phyloP scores from a whole-genome alignment of 495 filamentous ascomycete species.

The Penicillium pulvis region DNA sequence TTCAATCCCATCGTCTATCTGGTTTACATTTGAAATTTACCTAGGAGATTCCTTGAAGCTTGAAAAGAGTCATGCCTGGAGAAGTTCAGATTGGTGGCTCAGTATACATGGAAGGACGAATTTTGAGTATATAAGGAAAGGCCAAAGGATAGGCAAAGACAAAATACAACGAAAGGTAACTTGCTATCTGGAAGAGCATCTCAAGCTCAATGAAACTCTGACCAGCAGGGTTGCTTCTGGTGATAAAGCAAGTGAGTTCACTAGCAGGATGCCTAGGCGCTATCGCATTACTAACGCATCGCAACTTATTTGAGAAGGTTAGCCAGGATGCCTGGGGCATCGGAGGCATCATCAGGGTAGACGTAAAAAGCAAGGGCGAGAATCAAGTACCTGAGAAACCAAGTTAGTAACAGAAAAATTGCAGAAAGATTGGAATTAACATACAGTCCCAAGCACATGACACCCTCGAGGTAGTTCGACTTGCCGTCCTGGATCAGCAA shows the following conservation, averaged over 20 bases:
- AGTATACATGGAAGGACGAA: background rate
- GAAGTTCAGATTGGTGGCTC: background rate
- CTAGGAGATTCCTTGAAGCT: background rate
- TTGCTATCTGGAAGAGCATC: background rate
- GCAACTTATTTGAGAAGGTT: constrained; percentile 17
- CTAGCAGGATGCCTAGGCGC: background rate
- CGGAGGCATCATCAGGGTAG: constrained; percentile 65
- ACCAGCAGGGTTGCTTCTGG: constrained; percentile 1
- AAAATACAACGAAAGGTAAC: background rate
- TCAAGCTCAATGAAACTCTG: background rate
- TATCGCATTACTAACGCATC: background rate
- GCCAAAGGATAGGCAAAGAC: background rate
- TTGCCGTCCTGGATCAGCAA: constrained; percentile 93
- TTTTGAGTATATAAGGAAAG: background rate
- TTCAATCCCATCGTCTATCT: background rate
- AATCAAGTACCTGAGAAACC: constrained; percentile 63
- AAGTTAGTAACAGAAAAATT: background rate
- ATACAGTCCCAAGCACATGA: constrained; percentile 80
- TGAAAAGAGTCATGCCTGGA: background rate
- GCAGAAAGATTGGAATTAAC: constrained; percentile 31
- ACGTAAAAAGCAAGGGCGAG: constrained; percentile 89
- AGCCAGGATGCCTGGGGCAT: constrained; percentile 16
- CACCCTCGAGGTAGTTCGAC: constrained; percentile 92
- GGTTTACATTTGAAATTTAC: background rate
- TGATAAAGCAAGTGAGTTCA: background rate